Evolutionary conservation across 2,329 filamentous ascomycete species (phyloP).

Genomic region (Knufia petricola): DNA sequence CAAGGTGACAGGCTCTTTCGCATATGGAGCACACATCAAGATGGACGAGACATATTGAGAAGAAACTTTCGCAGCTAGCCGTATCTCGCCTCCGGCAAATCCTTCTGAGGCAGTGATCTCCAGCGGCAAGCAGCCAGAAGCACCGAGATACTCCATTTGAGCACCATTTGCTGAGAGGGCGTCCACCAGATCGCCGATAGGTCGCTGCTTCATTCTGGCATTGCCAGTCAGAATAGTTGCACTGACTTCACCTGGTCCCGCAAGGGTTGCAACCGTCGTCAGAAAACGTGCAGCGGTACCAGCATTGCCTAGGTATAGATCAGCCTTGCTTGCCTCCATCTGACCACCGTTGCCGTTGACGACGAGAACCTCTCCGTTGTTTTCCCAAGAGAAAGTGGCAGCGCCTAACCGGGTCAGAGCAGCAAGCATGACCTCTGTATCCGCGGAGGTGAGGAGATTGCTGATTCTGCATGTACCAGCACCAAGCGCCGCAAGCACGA

Average conservation of each 20-base stretch:
- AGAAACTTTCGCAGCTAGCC: constrained; percentile 87
- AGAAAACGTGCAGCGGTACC: constrained; percentile 93
- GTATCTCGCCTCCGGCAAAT: constrained; percentile 76
- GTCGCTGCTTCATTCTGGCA: constrained; percentile 87
- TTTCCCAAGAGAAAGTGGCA: constrained; percentile 85
- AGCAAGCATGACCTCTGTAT: constrained; percentile 93
- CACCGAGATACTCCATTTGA: constrained; percentile 75
- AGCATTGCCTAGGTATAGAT: constrained; percentile 90
- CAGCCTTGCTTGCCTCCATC: constrained; percentile 62
- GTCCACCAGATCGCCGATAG: constrained; percentile 87
- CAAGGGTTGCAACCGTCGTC: constrained; percentile 81
- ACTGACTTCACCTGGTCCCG: constrained; percentile 51
- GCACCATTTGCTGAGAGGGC: constrained; percentile 80
- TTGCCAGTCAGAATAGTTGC: constrained; percentile 86
- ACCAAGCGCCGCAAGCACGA: constrained; percentile 87
- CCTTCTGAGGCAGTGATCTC: constrained; percentile 73
- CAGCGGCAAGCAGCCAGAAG: constrained; percentile 72
- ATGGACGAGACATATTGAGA: constrained; percentile 99
- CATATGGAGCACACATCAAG: constrained; percentile 93
- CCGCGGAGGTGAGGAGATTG: constrained; percentile 90
- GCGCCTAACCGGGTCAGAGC: constrained; percentile 78
- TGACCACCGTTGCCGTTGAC: constrained; percentile 85
- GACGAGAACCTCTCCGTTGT: constrained; percentile 81
- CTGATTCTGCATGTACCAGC: constrained; percentile 76
- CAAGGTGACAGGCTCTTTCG: constrained; percentile 84